Conservation (phyloP, 768 basidiomycete species). For the Xerocomellus dryophilus region DNA sequence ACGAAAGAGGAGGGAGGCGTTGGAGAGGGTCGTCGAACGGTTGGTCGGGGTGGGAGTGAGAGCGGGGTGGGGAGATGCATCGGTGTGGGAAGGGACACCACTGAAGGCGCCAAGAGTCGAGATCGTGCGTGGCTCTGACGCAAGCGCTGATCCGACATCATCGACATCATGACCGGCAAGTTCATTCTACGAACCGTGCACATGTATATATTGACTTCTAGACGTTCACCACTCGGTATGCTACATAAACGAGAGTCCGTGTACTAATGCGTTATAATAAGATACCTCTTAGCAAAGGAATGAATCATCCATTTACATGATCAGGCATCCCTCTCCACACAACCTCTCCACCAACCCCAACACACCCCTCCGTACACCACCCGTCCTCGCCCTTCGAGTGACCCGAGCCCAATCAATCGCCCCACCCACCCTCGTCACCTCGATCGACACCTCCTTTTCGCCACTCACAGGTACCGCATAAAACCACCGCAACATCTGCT, state of each 20-base stretch:
- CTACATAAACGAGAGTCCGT: background rate
- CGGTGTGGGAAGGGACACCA: slow-evolving; percentile 53
- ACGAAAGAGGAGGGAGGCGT: slow-evolving; percentile 52
- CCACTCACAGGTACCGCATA: slow-evolving; percentile 36
- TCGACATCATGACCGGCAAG: slow-evolving; percentile 3
- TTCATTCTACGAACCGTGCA: background rate
- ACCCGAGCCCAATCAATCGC: slow-evolving; percentile 30
- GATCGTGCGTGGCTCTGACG: slow-evolving; percentile 19
- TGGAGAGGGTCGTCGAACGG: slow-evolving; percentile 61
- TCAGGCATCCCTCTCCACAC: slow-evolving; percentile 20
- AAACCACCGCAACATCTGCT: slow-evolving; percentile 52
- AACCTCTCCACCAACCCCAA: slow-evolving; percentile 8
- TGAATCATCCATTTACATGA: slow-evolving; percentile 23
- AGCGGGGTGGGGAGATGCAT: slow-evolving; percentile 57
- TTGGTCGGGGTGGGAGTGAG: slow-evolving; percentile 66
- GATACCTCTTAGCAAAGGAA: slow-evolving; percentile 3
- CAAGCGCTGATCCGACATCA: background rate
- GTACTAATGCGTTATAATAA: slow-evolving; percentile 9
- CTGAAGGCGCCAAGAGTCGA: slow-evolving; percentile 46
- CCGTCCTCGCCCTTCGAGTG: background rate
- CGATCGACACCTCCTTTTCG: slow-evolving; percentile 36
- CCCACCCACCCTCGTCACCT: slow-evolving; percentile 42
- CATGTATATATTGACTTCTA: background rate
- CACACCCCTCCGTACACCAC: background rate
- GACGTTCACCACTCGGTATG: background rate